A percentile compares a stretch with the other conserved stretches of the same genome.
These are phyloP conservation scores for Crithidia sp. DNA, from an alignment of 208 protist genomes.

Conservation along the genomic window DNA sequence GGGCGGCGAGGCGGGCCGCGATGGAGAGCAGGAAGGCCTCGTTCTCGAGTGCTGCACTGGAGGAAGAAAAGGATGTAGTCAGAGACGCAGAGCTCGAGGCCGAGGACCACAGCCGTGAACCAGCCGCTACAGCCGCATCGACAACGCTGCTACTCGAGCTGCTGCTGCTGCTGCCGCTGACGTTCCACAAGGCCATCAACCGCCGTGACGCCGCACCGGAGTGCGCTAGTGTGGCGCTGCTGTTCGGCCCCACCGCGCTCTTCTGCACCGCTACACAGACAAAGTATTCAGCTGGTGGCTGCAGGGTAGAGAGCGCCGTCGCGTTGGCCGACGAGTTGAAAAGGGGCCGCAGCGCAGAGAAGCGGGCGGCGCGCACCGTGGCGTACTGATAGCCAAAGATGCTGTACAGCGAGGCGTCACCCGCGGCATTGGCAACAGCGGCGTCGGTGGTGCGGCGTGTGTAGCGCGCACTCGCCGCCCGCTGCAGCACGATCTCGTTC, in stretches of 20 bases:
- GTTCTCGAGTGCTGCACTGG: neutral
- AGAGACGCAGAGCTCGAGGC: neutral
- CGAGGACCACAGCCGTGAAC: neutral
- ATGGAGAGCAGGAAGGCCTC: conserved; percentile 16
- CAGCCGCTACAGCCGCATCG: no score
- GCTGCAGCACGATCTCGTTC: conserved; percentile 26
- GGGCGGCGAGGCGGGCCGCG: conserved; percentile 23
- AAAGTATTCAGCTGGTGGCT: conserved; percentile 52
- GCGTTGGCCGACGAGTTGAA: conserved; percentile 29
- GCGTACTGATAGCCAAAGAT: conserved; percentile 54
- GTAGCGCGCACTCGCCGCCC: conserved; percentile 16
- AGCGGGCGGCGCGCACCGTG: conserved; percentile 29
- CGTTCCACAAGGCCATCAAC: conserved; percentile 27
- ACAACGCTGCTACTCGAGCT: neutral
- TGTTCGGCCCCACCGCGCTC: neutral
- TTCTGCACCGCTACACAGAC: conserved; percentile 69
- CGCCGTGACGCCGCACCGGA: conserved; percentile 20
- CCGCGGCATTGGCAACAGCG: neutral
- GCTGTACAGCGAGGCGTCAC: conserved; percentile 18
- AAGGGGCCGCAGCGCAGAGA: conserved; percentile 29
- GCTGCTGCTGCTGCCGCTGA: conserved; percentile 8
- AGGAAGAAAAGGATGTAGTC: conserved; percentile 5
- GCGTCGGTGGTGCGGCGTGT: conserved; percentile 12
- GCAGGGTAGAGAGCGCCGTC: conserved; percentile 11
- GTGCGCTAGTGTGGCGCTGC: neutral